A percentile compares a stretch with the other conserved stretches of the same genome.
These are phyloP conservation scores for Dichomitus squalens DNA, from an alignment of 1,284 basidiomycete genomes.

Conservation along the genomic window DNA sequence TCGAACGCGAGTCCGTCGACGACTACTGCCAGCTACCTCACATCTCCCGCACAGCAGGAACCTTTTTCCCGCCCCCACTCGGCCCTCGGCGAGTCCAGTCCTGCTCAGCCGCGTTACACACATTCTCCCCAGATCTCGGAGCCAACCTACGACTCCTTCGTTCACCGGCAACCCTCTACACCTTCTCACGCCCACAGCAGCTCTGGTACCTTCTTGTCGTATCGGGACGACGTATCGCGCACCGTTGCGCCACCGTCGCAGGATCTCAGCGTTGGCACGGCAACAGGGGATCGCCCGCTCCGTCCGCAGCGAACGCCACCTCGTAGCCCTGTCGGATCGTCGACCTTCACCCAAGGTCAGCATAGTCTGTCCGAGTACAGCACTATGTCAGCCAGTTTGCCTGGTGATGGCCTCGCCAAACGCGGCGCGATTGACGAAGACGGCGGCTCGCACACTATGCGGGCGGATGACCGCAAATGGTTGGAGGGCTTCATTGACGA, in stretches of 20 bases:
- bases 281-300: constrained; percentile 1
- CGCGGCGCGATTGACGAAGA: constrained; percentile 23
- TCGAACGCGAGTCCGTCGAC: constrained; percentile 32
- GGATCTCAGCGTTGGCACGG: background rate
- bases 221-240: constrained; percentile 8
- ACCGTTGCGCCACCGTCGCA: background rate
- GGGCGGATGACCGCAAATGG: constrained; percentile 19
- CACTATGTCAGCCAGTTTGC: constrained; percentile 2
- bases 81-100: constrained; percentile 12
- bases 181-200: constrained; percentile 11
- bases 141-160: constrained; percentile 7
- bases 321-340: constrained; percentile 53
- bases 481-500: constrained; percentile 26
- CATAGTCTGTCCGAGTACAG: constrained; percentile 4
- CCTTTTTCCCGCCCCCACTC: constrained; percentile 31
- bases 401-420: constrained; percentile 9
- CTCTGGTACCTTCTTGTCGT: constrained; percentile 4
- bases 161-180: constrained; percentile 1
- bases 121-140: constrained; percentile 23
- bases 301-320: constrained; percentile 44
- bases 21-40: constrained; percentile 3
- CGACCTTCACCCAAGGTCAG: background rate
- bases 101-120: constrained; percentile 12
- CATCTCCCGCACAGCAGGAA: constrained; percentile 14
- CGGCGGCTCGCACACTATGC: constrained; percentile 10